These are phyloP conservation scores for Kuraishia borneana DNA, from an alignment of 805 yeast genomes.

Conservation along the genomic window DNA sequence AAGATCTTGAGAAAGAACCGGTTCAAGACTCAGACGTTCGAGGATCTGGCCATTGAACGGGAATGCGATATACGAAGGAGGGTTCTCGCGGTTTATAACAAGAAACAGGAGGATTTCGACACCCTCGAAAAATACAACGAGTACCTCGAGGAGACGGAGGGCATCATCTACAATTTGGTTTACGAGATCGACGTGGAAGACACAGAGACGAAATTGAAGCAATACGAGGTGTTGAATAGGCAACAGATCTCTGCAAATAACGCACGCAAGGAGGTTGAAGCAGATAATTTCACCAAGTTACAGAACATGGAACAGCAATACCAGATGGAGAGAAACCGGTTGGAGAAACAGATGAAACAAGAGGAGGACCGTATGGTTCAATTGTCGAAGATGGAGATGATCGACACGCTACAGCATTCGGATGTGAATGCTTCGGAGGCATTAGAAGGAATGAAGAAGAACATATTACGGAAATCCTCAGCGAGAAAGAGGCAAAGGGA, in stretches of 20 bases:
- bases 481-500: slow-evolving; percentile 51
- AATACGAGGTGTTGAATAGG: slow-evolving; percentile 65
- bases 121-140: slow-evolving; percentile 51
- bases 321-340: slow-evolving; percentile 54
- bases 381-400: slow-evolving; percentile 42
- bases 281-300: slow-evolving; percentile 46
- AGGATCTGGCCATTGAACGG: slow-evolving; percentile 79
- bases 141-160: slow-evolving; percentile 79
- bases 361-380: slow-evolving; percentile 33
- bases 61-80: slow-evolving; percentile 86
- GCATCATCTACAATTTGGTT: slow-evolving; percentile 63
- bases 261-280: slow-evolving; percentile 60
- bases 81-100: slow-evolving; percentile 69
- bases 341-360: slow-evolving; percentile 44
- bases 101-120: slow-evolving; percentile 52
- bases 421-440: slow-evolving; percentile 33
- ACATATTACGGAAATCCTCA: slow-evolving; percentile 51
- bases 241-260: slow-evolving; percentile 69
- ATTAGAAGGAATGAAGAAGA: slow-evolving; percentile 38
- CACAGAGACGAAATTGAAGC: slow-evolving; percentile 53
- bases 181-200: slow-evolving; percentile 58
- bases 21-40: slow-evolving; percentile 89
- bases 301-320: slow-evolving; percentile 66
- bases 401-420: slow-evolving; percentile 33
- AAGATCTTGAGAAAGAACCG: slow-evolving; percentile 77